Conservation (phyloP, 1,139 yeast species). For the Hemisphaericaspora xylofermentans region DNA sequence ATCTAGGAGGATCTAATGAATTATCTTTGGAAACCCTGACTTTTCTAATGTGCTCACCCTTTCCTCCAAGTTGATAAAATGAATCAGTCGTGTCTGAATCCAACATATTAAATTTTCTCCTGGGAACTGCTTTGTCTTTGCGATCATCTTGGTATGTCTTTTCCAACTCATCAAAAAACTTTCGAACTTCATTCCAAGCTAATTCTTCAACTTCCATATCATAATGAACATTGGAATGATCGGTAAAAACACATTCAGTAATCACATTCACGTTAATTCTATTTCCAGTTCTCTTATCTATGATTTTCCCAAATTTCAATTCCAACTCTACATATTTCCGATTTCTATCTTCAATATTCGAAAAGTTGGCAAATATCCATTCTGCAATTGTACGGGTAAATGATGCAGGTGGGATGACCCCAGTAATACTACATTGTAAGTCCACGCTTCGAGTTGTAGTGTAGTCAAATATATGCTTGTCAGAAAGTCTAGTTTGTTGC, state of each 20-base stretch:
- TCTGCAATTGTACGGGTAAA: constrained; percentile 78
- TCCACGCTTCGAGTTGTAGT: constrained; percentile 39
- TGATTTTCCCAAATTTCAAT: constrained; percentile 75
- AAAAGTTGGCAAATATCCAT: constrained; percentile 84
- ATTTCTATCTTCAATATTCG: constrained; percentile 58
- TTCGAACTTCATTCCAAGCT: constrained; percentile 60
- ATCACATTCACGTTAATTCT: constrained; percentile 71
- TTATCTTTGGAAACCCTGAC: constrained; percentile 67
- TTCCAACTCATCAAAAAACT: constrained; percentile 58
- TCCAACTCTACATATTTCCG: constrained; percentile 74
- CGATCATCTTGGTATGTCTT: constrained; percentile 41
- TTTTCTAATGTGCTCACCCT: constrained; percentile 56
- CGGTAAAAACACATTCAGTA: constrained; percentile 68
- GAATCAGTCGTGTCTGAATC: constrained; percentile 46
- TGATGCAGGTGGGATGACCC: constrained; percentile 78
- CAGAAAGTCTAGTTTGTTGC: constrained; percentile 17
- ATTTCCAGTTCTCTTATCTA: constrained; percentile 62
- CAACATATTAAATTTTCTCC: constrained; percentile 39
- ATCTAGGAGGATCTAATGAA: constrained; percentile 58
- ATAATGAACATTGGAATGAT: constrained; percentile 59
- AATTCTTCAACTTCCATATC: constrained; percentile 70
- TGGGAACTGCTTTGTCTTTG: constrained; percentile 28
- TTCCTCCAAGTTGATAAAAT: constrained; percentile 35
- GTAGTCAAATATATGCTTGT: constrained; percentile 37
- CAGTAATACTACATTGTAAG: constrained; percentile 62